phyloP scores from a whole-genome alignment of 805 yeast species.

The Kodamaea kaohsiungensis region DNA sequence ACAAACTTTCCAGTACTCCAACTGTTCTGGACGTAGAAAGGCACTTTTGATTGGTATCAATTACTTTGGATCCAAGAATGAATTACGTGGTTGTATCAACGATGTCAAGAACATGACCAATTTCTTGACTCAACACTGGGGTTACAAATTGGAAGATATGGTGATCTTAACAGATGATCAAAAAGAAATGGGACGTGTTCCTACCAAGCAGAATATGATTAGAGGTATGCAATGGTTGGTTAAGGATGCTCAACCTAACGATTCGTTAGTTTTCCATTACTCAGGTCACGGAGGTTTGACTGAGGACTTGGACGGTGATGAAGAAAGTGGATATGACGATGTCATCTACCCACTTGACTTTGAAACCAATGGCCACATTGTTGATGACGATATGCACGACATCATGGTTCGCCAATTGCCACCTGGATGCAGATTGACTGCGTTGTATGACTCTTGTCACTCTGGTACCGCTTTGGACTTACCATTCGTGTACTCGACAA shows the following conservation, averaged over 20 bases:
- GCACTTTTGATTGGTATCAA: slow-evolving; percentile 40
- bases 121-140: slow-evolving; percentile 30
- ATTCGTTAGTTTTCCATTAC: slow-evolving; percentile 40
- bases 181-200: slow-evolving; percentile 29
- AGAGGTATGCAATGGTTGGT: slow-evolving; percentile 44
- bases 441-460: slow-evolving; percentile 41
- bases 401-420: slow-evolving; percentile 40
- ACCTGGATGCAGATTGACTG: slow-evolving; percentile 39
- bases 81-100: slow-evolving; percentile 39
- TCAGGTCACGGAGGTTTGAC: slow-evolving; percentile 44
- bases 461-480: slow-evolving; percentile 43
- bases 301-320: slow-evolving; percentile 38
- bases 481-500: slow-evolving; percentile 41
- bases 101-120: slow-evolving; percentile 40
- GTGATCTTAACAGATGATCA: slow-evolving; percentile 42
- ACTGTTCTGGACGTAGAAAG: slow-evolving; percentile 37
- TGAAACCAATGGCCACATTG: slow-evolving; percentile 31
- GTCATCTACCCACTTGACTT: slow-evolving; percentile 41
- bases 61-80: slow-evolving; percentile 32
- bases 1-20: slow-evolving; percentile 40
- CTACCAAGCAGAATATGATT: slow-evolving; percentile 33
- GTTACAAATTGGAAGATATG: slow-evolving; percentile 38
- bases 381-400: slow-evolving; percentile 41
- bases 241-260: slow-evolving; percentile 38
- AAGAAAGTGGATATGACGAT: slow-evolving; percentile 38